phyloP scores from a whole-genome alignment of 257 asterid genomes.

The Solanum corneliomulleri region DNA sequence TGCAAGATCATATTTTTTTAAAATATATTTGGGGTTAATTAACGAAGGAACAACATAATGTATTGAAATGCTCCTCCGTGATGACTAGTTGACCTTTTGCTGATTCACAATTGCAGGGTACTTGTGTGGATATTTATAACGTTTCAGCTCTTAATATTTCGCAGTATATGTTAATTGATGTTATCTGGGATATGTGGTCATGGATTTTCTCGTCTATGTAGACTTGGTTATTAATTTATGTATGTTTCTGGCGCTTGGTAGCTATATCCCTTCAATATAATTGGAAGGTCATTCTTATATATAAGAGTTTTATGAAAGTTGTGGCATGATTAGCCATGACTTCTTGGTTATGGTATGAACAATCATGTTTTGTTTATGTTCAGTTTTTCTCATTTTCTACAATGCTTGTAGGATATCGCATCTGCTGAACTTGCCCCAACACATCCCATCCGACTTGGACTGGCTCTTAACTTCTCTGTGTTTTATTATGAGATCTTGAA shows the following conservation, averaged over 20 bases:
- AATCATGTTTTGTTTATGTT: not conserved
- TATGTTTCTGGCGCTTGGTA: not conserved
- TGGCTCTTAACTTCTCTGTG: slow-evolving; percentile 83
- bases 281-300: not conserved
- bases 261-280: not conserved
- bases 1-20: not conserved
- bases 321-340: not conserved
- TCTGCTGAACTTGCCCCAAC: slow-evolving; percentile 71
- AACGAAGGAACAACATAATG: not conserved
- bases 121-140: not conserved
- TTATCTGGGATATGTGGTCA: not conserved
- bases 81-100: not conserved
- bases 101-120: not conserved
- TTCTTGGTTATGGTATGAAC: not conserved
- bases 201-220: not conserved
- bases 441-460: slow-evolving; percentile 81
- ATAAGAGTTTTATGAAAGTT: no score
- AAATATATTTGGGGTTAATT: not conserved
- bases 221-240: not conserved
- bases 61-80: not conserved
- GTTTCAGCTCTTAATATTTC: not conserved
- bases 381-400: not conserved
- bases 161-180: not conserved
- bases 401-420: slow-evolving; percentile 57
- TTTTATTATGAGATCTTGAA: slow-evolving; percentile 82